Evolutionary conservation across 805 yeast species (phyloP).

Genomic region (Deakozyma indianensis): DNA sequence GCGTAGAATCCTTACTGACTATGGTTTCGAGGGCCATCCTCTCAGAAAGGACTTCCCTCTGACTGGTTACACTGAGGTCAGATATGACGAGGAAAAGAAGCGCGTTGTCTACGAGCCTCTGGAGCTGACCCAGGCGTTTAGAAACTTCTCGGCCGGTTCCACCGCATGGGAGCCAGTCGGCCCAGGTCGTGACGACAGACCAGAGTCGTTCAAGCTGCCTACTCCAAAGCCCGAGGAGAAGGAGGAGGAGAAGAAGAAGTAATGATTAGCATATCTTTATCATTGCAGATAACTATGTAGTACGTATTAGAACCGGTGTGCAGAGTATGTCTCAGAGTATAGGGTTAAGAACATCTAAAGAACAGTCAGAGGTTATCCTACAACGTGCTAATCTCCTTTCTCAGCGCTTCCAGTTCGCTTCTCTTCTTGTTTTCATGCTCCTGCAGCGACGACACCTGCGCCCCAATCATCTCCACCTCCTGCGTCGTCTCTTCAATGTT

Average conservation of each 20-base stretch:
- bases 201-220: slow-evolving; percentile 70
- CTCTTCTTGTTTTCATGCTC: slow-evolving; percentile 50
- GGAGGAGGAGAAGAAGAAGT: slow-evolving; percentile 28
- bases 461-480: slow-evolving; percentile 54
- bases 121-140: slow-evolving; percentile 84
- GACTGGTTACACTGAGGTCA: slow-evolving; percentile 80
- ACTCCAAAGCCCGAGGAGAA: slow-evolving; percentile 62
- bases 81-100: slow-evolving; percentile 84
- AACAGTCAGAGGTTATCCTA: too few species aligned
- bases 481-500: slow-evolving; percentile 14
- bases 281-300: too few species aligned
- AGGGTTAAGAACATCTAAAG: not conserved
- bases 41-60: slow-evolving; percentile 87
- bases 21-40: slow-evolving; percentile 88
- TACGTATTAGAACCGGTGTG: slow-evolving; percentile 1
- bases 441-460: slow-evolving; percentile 62
- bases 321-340: not conserved
- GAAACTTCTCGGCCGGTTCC: slow-evolving; percentile 79
- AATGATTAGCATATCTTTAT: slow-evolving; percentile 4
- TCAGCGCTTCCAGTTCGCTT: slow-evolving; percentile 39
- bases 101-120: slow-evolving; percentile 81
- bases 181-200: slow-evolving; percentile 68
- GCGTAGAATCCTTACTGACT: slow-evolving; percentile 81
- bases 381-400: slow-evolving; percentile 14
- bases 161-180: slow-evolving; percentile 90